Percentiles rank a stretch among this genome's conserved stretches.
Evolutionary conservation across 2,329 filamentous ascomycete species (phyloP).

Genomic region (Exutisphaerella laricina): DNA sequence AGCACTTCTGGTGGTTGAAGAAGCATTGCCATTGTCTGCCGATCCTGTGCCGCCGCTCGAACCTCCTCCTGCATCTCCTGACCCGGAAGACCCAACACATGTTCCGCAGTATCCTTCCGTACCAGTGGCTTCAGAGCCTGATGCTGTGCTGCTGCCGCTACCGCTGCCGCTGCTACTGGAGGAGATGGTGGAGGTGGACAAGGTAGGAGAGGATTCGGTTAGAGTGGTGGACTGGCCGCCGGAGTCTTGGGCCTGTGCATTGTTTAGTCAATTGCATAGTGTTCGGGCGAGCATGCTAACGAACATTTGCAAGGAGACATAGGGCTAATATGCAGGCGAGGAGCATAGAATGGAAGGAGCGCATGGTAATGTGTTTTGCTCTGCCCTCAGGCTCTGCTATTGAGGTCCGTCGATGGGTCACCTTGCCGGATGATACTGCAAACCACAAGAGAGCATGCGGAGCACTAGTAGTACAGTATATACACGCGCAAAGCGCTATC

Average conservation of each 20-base stretch:
- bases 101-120: background rate
- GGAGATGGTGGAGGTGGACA: background rate
- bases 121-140: background rate
- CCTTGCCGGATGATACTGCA: background rate
- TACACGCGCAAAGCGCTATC: background rate
- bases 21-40: background rate
- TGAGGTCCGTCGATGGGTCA: too few relatives aligned
- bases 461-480: background rate
- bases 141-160: background rate
- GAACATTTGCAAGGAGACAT: background rate
- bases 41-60: background rate
- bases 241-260: background rate
- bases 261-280: background rate
- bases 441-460: background rate
- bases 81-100: conserved; percentile 1
- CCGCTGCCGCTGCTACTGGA: background rate
- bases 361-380: background rate
- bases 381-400: too few relatives aligned
- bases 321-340: background rate
- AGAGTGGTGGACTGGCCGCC: background rate
- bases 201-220: background rate
- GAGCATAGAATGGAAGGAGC: background rate
- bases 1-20: background rate
- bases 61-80: conserved; percentile 1
- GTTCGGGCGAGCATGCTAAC: background rate